Percentiles rank a stretch among this genome's conserved stretches.
These are phyloP conservation scores for Colletotrichum euphorbiae DNA, from an alignment of 2,329 filamentous ascomycete species.

Conservation along the genomic window DNA sequence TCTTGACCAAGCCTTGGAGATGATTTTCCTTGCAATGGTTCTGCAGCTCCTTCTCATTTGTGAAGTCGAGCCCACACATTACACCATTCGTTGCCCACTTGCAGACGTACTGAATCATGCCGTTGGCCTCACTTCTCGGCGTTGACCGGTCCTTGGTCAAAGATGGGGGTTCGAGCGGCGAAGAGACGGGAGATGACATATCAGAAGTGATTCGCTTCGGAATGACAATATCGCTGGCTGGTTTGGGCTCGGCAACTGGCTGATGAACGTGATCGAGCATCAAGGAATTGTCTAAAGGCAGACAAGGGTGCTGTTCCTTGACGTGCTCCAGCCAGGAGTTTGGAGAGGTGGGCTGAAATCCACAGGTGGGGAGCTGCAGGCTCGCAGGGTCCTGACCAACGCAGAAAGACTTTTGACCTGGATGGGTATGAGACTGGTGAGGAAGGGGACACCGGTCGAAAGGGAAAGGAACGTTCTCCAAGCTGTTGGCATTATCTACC, in stretches of 20 bases:
- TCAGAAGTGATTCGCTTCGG: background rate
- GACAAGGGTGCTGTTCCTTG: slow-evolving; percentile 8
- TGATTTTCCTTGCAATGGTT: slow-evolving; percentile 65
- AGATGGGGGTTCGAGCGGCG: too few relatives aligned
- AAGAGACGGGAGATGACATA: background rate
- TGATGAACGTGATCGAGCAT: background rate
- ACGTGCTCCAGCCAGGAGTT: slow-evolving; percentile 20
- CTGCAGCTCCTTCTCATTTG: slow-evolving; percentile 63
- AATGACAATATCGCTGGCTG: background rate
- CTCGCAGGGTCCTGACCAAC: background rate
- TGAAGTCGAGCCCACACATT: slow-evolving; percentile 52
- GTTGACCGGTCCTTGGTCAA: too few relatives aligned
- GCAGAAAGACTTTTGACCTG: slow-evolving; percentile 16
- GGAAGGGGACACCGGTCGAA: slow-evolving; percentile 42
- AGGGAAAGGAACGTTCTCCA: slow-evolving; percentile 34
- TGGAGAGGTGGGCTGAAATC: background rate
- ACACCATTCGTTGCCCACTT: slow-evolving; percentile 47
- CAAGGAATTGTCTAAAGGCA: background rate
- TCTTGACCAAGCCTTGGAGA: slow-evolving; percentile 57
- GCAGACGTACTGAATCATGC: slow-evolving; percentile 44
- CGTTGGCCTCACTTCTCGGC: too few relatives aligned
- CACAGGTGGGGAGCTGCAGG: slow-evolving; percentile 2
- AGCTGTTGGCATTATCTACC: background rate
- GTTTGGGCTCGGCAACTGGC: background rate
- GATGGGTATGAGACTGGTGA: slow-evolving; percentile 38